phyloP scores from a whole-genome alignment of 2,329 filamentous ascomycete species.

The Lachnum nothofagi region DNA sequence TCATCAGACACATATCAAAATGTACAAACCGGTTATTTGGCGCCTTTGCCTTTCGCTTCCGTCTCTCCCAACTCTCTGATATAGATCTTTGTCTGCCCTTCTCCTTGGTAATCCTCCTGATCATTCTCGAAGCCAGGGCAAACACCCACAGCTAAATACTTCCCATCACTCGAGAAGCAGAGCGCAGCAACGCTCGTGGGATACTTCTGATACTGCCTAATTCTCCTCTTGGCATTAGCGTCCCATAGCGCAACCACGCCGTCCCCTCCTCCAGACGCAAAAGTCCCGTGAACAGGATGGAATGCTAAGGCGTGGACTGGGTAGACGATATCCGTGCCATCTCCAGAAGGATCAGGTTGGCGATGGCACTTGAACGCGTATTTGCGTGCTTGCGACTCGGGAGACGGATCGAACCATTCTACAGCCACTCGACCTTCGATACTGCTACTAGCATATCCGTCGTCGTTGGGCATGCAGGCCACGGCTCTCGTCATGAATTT shows the following conservation, averaged over 20 bases:
- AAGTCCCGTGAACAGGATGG: constrained; percentile 59
- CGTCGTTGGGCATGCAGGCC: constrained; percentile 93
- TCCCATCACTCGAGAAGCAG: constrained; percentile 60
- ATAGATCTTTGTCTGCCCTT: constrained; percentile 70
- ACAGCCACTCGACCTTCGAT: constrained; percentile 96
- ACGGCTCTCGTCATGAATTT: constrained; percentile 95
- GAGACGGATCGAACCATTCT: constrained; percentile 91
- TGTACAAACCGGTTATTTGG: constrained; percentile 21
- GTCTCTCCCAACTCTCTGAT: constrained; percentile 79
- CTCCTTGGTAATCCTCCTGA: constrained; percentile 68
- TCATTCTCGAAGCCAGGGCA: constrained; percentile 68
- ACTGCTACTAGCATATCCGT: constrained; percentile 83
- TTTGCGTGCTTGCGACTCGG: constrained; percentile 83
- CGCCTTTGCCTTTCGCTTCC: constrained; percentile 54
- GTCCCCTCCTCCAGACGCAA: constrained; percentile 68
- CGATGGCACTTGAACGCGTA: constrained; percentile 99
- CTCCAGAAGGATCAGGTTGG: constrained; percentile 59
- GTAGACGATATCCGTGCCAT: constrained; percentile 61
- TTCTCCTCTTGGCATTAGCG: constrained; percentile 63
- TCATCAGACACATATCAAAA: constrained; percentile 5
- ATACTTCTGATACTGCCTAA: constrained; percentile 64
- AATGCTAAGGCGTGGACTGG: constrained; percentile 68
- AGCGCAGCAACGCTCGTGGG: constrained; percentile 58
- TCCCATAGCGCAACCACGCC: constrained; percentile 70
- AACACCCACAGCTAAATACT: constrained; percentile 58